Evolutionary conservation across 306 rosid species (phyloP).

Genomic region (Prosopis cineraria): DNA sequence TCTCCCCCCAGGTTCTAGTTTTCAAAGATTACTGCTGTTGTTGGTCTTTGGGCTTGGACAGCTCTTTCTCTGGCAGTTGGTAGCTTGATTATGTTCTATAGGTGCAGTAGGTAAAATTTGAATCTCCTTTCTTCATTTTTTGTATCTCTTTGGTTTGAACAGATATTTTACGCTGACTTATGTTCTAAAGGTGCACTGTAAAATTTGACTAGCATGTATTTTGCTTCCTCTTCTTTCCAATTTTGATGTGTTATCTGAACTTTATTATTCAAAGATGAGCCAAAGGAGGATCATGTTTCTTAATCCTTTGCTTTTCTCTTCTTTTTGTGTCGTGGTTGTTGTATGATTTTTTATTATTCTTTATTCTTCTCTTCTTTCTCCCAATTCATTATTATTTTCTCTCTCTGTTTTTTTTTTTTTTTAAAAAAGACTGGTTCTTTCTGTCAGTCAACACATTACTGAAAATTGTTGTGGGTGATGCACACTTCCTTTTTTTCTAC

Average conservation of each 20-base stretch:
- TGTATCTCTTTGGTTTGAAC: constrained; percentile 20
- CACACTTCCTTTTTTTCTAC: neutral
- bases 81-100: constrained; percentile 75
- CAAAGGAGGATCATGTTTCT: neutral
- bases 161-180: no score
- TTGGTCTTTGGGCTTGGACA: constrained; percentile 89
- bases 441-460: neutral
- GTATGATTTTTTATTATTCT: neutral
- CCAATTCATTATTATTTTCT: neutral
- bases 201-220: constrained; percentile 17
- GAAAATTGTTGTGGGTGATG: neutral
- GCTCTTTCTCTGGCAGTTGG: constrained; percentile 62
- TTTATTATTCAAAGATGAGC: neutral
- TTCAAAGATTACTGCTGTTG: constrained; percentile 77
- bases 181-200: no score
- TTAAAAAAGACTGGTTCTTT: neutral
- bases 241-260: constrained; percentile 21
- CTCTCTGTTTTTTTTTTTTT: neutral
- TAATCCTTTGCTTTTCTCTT: neutral
- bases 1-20: constrained; percentile 70
- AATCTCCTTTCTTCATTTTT: constrained; percentile 19
- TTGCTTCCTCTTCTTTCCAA: neutral
- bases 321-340: neutral
- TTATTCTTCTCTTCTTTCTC: constrained; percentile 9
- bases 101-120: constrained; percentile 80